Base-by-base conservation (phyloP, 2,329 filamentous ascomycete genomes). In the Aspergillus brasiliensis region DNA sequence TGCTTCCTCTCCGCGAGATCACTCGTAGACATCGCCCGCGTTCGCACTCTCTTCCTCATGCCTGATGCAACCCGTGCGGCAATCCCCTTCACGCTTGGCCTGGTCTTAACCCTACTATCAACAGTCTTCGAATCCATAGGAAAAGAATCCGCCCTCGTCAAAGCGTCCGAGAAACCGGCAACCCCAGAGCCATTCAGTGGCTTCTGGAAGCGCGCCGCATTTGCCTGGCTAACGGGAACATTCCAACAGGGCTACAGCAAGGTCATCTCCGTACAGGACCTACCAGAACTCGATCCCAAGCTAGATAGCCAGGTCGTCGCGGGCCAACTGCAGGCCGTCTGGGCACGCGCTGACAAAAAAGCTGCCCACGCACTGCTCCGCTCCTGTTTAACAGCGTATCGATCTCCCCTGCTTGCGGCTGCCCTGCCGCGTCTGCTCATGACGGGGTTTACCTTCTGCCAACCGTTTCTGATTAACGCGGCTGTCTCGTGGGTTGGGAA, bases 131-230 rank as follows among this genome's bases (percentile, higher is more conserved):
- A 82, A 63, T 73, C 76, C 8, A 66, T 70, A 10, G 11, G 72
- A 76, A 21, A 83, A 11, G 10, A 25, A 4, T 82, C 62, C 65
- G 70, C 17, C 65, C 63, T 10, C 63, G 25, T 25, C 25, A 75
- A 15, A 25, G 5, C 8, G 17, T 1, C 8, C 71, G 69, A 75
- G 71, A 0, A 19, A 27, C 7, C 8, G 34, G 60, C 60, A 5
- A 66, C 70, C 48, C 62, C 67, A 5, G 82, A 86, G 64, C 77
- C 77, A 17, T 81, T 79, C 11, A 80, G 78, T 57, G 77, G 81
- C 8, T 66, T 81, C 19, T 78, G 79, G 65, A 80, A 69, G 48
- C 71, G 74, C n/a, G 73, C 72, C 2, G 67, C 81, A 23, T 83
- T 83, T 63, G 80, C 75, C 70, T 84, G 82, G 82, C 69, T 83